A percentile compares a stretch with the other conserved stretches of the same genome.
phyloP scores from a whole-genome alignment of 768 basidiomycete genomes.

The Lentinula guzmanii region DNA sequence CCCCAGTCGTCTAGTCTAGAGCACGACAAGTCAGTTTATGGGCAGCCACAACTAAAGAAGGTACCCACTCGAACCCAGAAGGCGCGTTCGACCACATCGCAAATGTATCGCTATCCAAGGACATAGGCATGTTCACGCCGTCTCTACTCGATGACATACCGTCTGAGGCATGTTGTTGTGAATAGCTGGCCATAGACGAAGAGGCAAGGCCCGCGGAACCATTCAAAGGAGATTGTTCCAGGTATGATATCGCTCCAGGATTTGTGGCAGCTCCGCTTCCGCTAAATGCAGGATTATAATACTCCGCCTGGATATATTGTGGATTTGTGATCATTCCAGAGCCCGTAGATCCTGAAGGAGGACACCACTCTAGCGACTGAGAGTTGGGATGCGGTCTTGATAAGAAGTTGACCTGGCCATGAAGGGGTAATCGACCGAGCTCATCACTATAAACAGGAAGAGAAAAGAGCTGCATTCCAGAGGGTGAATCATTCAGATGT shows the following conservation, averaged over 20 bases:
- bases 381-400: background rate
- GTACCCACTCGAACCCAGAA: conserved; percentile 36
- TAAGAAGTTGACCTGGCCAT: conserved; percentile 14
- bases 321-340: background rate
- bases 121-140: conserved; percentile 8
- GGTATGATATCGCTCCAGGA: background rate
- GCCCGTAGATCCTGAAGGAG: background rate
- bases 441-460: conserved; percentile 40
- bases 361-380: background rate
- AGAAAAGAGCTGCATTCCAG: conserved; percentile 11
- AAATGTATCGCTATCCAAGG: conserved; percentile 33
- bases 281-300: background rate
- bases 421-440: conserved; percentile 35
- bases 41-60: background rate
- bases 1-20: conserved; percentile 34
- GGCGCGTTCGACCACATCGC: conserved; percentile 46
- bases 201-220: background rate
- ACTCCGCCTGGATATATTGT: background rate
- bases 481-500: background rate
- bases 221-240: background rate
- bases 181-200: background rate
- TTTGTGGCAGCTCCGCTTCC: background rate
- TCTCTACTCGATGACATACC: background rate
- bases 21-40: background rate
- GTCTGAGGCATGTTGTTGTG: background rate